These are phyloP conservation scores for Rhodotorula sp. DNA, from an alignment of 1,284 basidiomycete species.

Conservation along the genomic window DNA sequence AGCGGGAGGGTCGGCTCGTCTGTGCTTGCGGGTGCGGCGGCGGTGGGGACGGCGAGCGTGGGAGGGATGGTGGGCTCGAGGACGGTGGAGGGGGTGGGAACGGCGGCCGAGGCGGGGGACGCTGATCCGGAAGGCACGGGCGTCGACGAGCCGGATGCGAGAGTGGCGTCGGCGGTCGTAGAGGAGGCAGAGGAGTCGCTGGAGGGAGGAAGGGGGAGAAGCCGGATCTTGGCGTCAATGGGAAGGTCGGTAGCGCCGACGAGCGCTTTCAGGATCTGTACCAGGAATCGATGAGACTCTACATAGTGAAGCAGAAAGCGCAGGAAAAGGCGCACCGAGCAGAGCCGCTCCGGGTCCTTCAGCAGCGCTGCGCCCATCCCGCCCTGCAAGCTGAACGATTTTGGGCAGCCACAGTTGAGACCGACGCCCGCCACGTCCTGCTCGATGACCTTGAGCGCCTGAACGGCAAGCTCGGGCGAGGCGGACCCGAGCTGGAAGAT, in stretches of 20 bases:
- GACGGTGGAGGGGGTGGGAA: background rate
- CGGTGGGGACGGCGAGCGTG: background rate
- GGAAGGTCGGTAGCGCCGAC: slow-evolving; percentile 74
- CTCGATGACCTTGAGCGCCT: slow-evolving; percentile 83
- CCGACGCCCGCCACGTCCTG: slow-evolving; percentile 92
- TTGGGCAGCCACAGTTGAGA: slow-evolving; percentile 73
- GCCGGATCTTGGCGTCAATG: slow-evolving; percentile 87
- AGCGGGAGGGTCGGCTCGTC: slow-evolving; percentile 67
- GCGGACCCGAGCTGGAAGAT: slow-evolving; percentile 91
- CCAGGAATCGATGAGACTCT: background rate
- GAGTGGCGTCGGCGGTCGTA: background rate
- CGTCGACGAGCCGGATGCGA: background rate
- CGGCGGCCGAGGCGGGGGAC: background rate
- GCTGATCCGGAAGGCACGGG: slow-evolving; percentile 2
- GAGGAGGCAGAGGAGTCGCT: background rate
- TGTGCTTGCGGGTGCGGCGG: background rate
- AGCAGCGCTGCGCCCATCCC: slow-evolving; percentile 98
- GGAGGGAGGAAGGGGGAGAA: slow-evolving; percentile 64
- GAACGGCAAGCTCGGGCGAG: slow-evolving; percentile 82
- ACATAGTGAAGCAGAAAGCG: background rate
- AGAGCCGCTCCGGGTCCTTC: slow-evolving; percentile 84
- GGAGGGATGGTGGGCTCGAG: slow-evolving; percentile 7
- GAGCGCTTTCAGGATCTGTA: slow-evolving; percentile 71
- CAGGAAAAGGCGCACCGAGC: slow-evolving; percentile 51
- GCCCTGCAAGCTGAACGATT: slow-evolving; percentile 85